Percentiles rank a stretch among this genome's conserved stretches.
phyloP scores from a whole-genome alignment of 805 yeast genomes.

The Pichia exigua region DNA sequence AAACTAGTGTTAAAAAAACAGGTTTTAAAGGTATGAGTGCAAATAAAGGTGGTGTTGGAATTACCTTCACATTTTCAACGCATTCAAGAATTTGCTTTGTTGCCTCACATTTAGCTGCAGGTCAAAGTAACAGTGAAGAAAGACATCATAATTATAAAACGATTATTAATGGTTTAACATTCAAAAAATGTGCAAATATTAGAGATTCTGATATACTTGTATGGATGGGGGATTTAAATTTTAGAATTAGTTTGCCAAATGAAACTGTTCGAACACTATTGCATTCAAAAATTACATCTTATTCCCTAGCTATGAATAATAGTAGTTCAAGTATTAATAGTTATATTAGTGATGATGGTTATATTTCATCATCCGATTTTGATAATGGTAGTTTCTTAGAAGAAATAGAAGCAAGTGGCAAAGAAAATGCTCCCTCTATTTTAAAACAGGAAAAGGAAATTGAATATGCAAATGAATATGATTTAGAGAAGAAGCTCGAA shows the following conservation, averaged over 20 bases:
- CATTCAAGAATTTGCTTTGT: conserved; percentile 67
- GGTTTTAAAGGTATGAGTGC: conserved; percentile 90
- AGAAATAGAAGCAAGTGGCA: background rate
- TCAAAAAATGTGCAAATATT: conserved; percentile 49
- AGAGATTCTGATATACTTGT: conserved; percentile 76
- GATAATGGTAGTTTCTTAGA: conserved; percentile 2
- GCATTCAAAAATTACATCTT: conserved; percentile 1
- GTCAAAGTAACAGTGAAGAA: conserved; percentile 70
- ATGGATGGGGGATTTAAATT: conserved; percentile 94
- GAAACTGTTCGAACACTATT: conserved; percentile 51
- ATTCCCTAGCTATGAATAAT: background rate
- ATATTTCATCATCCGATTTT: background rate
- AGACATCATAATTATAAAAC: conserved; percentile 82
- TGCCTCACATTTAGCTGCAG: conserved; percentile 90
- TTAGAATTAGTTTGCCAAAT: conserved; percentile 64
- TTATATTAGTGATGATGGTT: background rate
- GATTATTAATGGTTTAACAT: conserved; percentile 59
- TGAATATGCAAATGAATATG: conserved; percentile 2
- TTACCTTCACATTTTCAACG: conserved; percentile 44
- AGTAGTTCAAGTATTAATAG: conserved; percentile 5
- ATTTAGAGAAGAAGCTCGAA: background rate
- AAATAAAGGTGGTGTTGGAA: conserved; percentile 51
- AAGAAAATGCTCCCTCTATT: background rate
- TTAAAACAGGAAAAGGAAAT: background rate
- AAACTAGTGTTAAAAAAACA: conserved; percentile 74